phyloP scores from a whole-genome alignment of 208 protist genomes.

The Acanthamoeba comandoni region DNA sequence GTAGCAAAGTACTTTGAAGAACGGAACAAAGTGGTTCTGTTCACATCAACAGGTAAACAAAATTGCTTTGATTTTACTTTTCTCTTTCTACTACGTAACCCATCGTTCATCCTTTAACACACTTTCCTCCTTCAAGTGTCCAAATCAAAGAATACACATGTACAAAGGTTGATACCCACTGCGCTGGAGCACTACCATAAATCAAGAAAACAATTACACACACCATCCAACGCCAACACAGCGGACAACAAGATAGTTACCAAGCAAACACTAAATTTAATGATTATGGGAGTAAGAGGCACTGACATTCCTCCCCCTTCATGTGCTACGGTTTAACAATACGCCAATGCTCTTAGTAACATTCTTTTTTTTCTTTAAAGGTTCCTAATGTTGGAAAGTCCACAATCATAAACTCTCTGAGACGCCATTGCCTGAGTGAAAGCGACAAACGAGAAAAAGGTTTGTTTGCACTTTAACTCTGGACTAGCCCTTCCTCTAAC shows the following conservation, averaged over 20 bases:
- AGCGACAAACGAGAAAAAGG: constrained; percentile 42
- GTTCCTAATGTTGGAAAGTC: constrained; percentile 72
- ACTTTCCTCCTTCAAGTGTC: background rate
- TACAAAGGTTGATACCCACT: constrained; percentile 41
- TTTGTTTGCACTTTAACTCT: background rate
- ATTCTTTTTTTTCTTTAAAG: background rate
- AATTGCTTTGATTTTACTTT: background rate
- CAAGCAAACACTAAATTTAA: constrained; percentile 36
- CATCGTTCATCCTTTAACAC: background rate
- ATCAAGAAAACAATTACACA: background rate
- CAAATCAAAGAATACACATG: background rate
- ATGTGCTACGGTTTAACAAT: background rate
- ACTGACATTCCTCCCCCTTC: background rate
- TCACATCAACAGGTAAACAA: constrained; percentile 4
- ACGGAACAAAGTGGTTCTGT: background rate
- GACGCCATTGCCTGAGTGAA: constrained; percentile 46
- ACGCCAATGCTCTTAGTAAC: background rate
- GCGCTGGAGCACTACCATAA: constrained; percentile 46
- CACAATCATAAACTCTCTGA: constrained; percentile 61
- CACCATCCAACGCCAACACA: background rate
- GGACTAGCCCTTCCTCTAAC: background rate
- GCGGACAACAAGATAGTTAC: too few relatives aligned
- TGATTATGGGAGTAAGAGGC: constrained; percentile 69
- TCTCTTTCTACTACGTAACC: background rate
- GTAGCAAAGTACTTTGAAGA: constrained; percentile 21